Percentiles rank a stretch among this genome's conserved stretches.
phyloP scores from a whole-genome alignment of 2,329 filamentous ascomycete genomes.

The Xylaria sp. region DNA sequence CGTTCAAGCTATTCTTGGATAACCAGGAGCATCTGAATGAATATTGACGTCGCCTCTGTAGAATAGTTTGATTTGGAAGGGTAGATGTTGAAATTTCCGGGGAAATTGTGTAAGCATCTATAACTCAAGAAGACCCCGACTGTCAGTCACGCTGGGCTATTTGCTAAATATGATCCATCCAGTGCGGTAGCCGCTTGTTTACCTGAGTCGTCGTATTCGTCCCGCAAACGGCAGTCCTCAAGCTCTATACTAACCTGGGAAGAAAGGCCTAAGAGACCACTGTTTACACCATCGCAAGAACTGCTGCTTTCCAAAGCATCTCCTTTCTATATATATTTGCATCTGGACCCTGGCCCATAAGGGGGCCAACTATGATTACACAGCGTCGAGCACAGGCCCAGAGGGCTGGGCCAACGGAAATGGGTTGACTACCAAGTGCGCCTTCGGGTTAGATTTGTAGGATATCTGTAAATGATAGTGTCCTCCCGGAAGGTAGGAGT shows the following conservation, averaged over 20 bases:
- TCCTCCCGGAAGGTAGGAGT: background rate
- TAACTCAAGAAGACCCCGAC: background rate
- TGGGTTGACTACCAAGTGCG: background rate
- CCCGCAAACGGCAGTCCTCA: background rate
- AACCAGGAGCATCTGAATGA: background rate
- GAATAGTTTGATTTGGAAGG: background rate
- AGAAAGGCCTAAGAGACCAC: too few species aligned
- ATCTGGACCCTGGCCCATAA: background rate
- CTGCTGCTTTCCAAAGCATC: too few species aligned
- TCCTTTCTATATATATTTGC: background rate
- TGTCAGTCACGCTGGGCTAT: background rate
- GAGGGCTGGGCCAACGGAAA: background rate
- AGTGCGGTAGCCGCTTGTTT: background rate
- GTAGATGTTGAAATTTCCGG: too few species aligned
- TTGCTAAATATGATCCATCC: background rate
- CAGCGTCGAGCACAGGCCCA: slow-evolving; percentile 1
- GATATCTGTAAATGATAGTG: background rate
- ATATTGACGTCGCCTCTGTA: background rate
- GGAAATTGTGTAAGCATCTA: background rate
- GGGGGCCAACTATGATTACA: background rate
- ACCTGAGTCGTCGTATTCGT: background rate
- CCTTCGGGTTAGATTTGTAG: background rate
- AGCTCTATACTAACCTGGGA: too few species aligned
- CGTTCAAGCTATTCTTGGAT: background rate
- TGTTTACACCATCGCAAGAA: too few species aligned